Evolutionary conservation across 495 filamentous ascomycete species (phyloP), one percentile per base, ranked within the genome.

Genomic region (Talaromyces liani): DNA sequence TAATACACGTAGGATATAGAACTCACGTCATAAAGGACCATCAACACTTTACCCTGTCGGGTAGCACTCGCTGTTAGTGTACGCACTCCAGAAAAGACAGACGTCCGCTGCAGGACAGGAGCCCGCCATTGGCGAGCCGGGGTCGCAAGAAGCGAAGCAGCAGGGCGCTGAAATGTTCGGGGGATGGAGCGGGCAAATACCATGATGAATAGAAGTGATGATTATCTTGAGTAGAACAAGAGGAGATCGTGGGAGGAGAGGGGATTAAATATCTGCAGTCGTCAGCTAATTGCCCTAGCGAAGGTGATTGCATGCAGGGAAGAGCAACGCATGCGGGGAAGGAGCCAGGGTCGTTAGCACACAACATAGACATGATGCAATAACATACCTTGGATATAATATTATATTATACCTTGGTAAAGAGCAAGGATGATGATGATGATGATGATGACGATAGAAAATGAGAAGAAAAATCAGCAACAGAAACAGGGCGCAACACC

Each of bases 21-120:
- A 80, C 88, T 81, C 79, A 90, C 88, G 75, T 91, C 88, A 79
- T 91, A 91, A 45, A 90, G 82, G 65, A 89, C 85, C 67, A 89
- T 79, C 68, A 91, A 83, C 73, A 91, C 85, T 75, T 91, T 90
- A 67, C 84, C 87, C 88, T 89, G 83, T 72, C 76, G 76, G 54
- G 73, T 75, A 63, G 80, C 71, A 72, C 82, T 77, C 66, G 82
- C 78, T 65, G 81, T 87, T 78, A 87, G 84, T 80, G 73, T 74
- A 70, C 74, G 80, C 68, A 73, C 65, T 70, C 74, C 71, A 68
- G 72, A 61, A 69, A 74, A 58, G 65, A 62, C 65, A 24, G 73
- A 66, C 60, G 69, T 60, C 60, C 63, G 71, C n/a, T 71, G 60
- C 47, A 74, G 62, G 22, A 69, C 66, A 68, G 64, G 71, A 65